phyloP scores from a whole-genome alignment of 129 eudicot species.

The Chrysanthemum lavandulifolium region DNA sequence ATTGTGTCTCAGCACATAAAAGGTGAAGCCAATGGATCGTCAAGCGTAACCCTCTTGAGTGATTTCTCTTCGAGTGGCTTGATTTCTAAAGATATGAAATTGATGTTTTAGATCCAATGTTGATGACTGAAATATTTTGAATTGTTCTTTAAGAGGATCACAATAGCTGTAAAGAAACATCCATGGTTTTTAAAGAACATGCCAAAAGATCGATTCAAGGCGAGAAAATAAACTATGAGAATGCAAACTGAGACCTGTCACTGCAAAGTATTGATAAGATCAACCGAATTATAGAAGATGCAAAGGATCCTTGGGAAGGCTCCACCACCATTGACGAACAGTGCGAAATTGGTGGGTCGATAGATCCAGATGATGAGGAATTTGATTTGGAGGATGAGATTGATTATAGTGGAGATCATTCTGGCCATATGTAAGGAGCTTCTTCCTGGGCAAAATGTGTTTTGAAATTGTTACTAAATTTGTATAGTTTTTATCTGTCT shows the following conservation, averaged over 20 bases:
- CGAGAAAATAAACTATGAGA: conserved; percentile 50
- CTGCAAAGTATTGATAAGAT: conserved; percentile 34
- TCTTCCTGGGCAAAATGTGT: neutral
- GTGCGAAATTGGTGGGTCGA: conserved; percentile 30
- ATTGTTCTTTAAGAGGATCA: conserved; percentile 18
- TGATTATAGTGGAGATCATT: conserved; percentile 53
- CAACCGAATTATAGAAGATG: conserved; percentile 57
- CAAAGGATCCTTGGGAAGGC: conserved; percentile 52
- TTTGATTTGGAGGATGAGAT: conserved; percentile 59
- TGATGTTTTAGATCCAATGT: no score
- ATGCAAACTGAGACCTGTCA: conserved; percentile 26
- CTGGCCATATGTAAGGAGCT: conserved; percentile 16
- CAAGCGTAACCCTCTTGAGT: conserved; percentile 6
- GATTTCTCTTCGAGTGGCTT: neutral
- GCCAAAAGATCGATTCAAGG: conserved; percentile 54
- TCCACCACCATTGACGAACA: conserved; percentile 26
- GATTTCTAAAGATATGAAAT: no score
- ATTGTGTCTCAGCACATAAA: conserved; percentile 46
- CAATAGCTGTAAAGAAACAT: conserved; percentile 63
- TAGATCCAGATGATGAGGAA: conserved; percentile 49
- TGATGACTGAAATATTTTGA: no score
- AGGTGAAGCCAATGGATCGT: conserved; percentile 34
- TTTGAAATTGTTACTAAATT: conserved; percentile 20
- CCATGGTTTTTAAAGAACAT: conserved; percentile 66
- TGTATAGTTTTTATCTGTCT: conserved; percentile 21